These are phyloP conservation scores for Boletus subcaerulescens DNA, from an alignment of 768 basidiomycete genomes.

Conservation along the genomic window DNA sequence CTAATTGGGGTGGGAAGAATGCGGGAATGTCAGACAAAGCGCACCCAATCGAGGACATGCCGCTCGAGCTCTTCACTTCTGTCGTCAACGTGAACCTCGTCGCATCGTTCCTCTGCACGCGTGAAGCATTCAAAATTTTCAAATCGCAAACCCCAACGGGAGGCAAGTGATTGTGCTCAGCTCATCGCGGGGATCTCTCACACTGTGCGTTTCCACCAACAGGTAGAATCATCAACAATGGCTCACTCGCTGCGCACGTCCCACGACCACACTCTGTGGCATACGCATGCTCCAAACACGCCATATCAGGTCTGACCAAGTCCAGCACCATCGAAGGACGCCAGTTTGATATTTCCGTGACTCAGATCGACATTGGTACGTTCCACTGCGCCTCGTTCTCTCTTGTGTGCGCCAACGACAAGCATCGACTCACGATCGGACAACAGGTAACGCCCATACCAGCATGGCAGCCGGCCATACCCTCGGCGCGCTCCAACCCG, in stretches of 20 bases:
- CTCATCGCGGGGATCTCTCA: not conserved
- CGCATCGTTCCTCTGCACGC: slow-evolving; percentile 72
- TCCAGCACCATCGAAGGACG: slow-evolving; percentile 76
- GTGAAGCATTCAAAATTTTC: slow-evolving; percentile 72
- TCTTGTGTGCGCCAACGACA: no score
- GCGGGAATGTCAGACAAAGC: slow-evolving; percentile 59
- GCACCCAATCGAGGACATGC: slow-evolving; percentile 55
- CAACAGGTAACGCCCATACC: slow-evolving; percentile 68
- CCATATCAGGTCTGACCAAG: slow-evolving; percentile 73
- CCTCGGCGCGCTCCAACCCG: slow-evolving; percentile 61
- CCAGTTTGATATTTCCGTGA: slow-evolving; percentile 66
- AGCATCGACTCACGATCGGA: not conserved
- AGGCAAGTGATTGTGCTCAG: slow-evolving; percentile 38
- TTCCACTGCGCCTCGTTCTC: not conserved
- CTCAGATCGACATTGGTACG: slow-evolving; percentile 80
- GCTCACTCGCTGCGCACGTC: slow-evolving; percentile 68
- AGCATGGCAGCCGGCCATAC: slow-evolving; percentile 47
- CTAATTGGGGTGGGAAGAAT: slow-evolving; percentile 46
- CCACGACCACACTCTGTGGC: slow-evolving; percentile 63
- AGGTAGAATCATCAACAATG: slow-evolving; percentile 86
- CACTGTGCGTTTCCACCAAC: not conserved
- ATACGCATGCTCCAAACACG: slow-evolving; percentile 82
- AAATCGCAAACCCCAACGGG: slow-evolving; percentile 70
- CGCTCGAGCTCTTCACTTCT: slow-evolving; percentile 58
- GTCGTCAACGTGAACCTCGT: slow-evolving; percentile 72